phyloP scores from a whole-genome alignment of 192 early-diverging fungal genomes.

The Pilobolus umbonatus region DNA sequence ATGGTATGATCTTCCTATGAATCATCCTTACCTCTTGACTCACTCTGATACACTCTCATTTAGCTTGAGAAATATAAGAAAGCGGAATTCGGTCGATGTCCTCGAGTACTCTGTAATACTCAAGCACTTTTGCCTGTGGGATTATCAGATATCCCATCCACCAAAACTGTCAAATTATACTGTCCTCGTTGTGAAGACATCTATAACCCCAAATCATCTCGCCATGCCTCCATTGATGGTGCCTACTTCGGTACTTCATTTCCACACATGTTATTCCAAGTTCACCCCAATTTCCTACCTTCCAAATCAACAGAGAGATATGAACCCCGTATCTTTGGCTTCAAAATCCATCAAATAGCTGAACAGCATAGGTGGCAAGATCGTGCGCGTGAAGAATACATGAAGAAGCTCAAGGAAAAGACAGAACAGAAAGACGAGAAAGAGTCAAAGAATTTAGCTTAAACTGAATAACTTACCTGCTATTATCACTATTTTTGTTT shows the following conservation, averaged over 20 bases:
- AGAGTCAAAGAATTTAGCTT: too few species aligned
- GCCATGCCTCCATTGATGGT: slow-evolving; percentile 83
- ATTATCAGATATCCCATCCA: slow-evolving; percentile 76
- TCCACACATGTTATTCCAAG: slow-evolving; percentile 92
- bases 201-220: slow-evolving; percentile 80
- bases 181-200: slow-evolving; percentile 95
- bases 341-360: slow-evolving; percentile 82
- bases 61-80: slow-evolving; percentile 86
- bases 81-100: slow-evolving; percentile 91
- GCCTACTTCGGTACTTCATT: slow-evolving; percentile 96
- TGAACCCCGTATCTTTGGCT: slow-evolving; percentile 94
- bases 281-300: slow-evolving; percentile 78
- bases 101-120: slow-evolving; percentile 83
- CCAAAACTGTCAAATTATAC: slow-evolving; percentile 89
- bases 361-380: slow-evolving; percentile 90
- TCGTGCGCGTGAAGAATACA: slow-evolving; percentile 54
- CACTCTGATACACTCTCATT: neutral
- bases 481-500: too few species aligned
- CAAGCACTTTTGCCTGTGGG: slow-evolving; percentile 88
- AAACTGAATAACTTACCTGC: too few species aligned
- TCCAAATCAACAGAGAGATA: slow-evolving; percentile 75
- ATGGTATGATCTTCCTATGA: slow-evolving; percentile 55
- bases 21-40: neutral
- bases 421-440: neutral
- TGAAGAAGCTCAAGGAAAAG: slow-evolving; percentile 1